Percentiles rank a stretch among this genome's conserved stretches.
phyloP scores from a whole-genome alignment of 164 flowering plant genomes.

The Magnolia changhungtana region DNA sequence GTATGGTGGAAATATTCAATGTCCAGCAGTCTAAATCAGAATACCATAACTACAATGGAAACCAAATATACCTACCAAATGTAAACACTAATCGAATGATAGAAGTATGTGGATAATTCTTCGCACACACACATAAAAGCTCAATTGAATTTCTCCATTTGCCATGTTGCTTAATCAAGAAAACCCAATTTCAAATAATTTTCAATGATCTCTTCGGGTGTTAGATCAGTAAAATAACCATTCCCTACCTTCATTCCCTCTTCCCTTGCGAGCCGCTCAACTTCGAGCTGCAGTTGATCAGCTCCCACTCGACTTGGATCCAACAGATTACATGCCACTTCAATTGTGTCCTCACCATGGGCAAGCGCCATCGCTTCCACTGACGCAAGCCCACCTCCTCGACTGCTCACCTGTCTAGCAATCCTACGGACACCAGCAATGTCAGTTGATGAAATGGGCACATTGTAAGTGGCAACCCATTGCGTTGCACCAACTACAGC shows the following conservation, averaged over 20 bases:
- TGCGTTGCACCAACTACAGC: slow-evolving; percentile 54
- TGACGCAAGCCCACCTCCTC: slow-evolving; percentile 74
- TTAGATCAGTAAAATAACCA: slow-evolving; percentile 68
- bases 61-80: no score
- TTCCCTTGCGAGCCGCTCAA: slow-evolving; percentile 54
- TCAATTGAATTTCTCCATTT: no score
- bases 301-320: slow-evolving; percentile 59
- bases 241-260: slow-evolving; percentile 66
- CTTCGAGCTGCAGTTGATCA: slow-evolving; percentile 51
- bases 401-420: slow-evolving; percentile 60
- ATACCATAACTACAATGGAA: no score
- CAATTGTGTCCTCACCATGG: slow-evolving; percentile 60
- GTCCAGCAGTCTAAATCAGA: no score
- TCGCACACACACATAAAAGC: no score
- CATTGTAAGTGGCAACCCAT: slow-evolving; percentile 63
- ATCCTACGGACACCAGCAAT: slow-evolving; percentile 42
- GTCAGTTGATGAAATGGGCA: slow-evolving; percentile 60
- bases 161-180: not conserved
- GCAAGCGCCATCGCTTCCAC: slow-evolving; percentile 68
- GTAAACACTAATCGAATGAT: no score
- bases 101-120: no score
- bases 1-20: no score
- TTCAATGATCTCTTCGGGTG: slow-evolving; percentile 53
- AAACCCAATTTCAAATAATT: slow-evolving; percentile 21
- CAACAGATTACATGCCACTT: slow-evolving; percentile 70